phyloP scores from a whole-genome alignment of 2,329 filamentous ascomycete species.

The Conoideocrella luteorostrata region DNA sequence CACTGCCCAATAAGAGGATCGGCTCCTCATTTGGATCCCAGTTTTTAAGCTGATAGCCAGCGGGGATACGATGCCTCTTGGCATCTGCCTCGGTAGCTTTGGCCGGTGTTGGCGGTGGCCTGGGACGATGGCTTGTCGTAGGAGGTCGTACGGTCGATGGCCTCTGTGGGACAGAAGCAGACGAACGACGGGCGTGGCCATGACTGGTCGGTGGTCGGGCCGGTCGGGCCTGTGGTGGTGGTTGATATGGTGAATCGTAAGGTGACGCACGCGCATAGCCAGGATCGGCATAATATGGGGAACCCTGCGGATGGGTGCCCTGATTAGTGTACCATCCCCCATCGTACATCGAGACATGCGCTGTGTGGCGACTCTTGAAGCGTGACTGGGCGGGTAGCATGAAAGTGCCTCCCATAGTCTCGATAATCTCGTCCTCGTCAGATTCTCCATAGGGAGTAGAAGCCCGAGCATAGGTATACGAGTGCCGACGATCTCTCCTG shows the following conservation, averaged over 20 bases:
- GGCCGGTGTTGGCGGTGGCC: constrained; percentile 28
- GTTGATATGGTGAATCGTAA: constrained; percentile 38
- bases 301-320: constrained; percentile 48
- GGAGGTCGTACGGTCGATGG: constrained; percentile 46
- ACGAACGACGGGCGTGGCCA: constrained; percentile 39
- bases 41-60: constrained; percentile 93
- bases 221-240: constrained; percentile 25
- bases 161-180: constrained; percentile 44
- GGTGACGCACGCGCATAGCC: constrained; percentile 28
- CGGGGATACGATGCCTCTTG: constrained; percentile 66
- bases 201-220: constrained; percentile 35
- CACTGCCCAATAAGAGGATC: constrained; percentile 88
- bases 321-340: constrained; percentile 54
- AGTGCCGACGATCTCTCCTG: constrained; percentile 49
- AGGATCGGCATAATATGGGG: constrained; percentile 29
- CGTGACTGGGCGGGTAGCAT: constrained; percentile 45
- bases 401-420: constrained; percentile 45
- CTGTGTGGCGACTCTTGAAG: constrained; percentile 25
- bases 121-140: constrained; percentile 18
- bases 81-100: constrained; percentile 56
- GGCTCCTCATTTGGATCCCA: constrained; percentile 95
- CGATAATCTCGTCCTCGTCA: constrained; percentile 57
- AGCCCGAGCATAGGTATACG: constrained; percentile 53
- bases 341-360: constrained; percentile 36
- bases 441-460: constrained; percentile 54